phyloP scores from a whole-genome alignment of 192 early-diverging fungal genomes.

The Martensiomyces pterosporus region DNA sequence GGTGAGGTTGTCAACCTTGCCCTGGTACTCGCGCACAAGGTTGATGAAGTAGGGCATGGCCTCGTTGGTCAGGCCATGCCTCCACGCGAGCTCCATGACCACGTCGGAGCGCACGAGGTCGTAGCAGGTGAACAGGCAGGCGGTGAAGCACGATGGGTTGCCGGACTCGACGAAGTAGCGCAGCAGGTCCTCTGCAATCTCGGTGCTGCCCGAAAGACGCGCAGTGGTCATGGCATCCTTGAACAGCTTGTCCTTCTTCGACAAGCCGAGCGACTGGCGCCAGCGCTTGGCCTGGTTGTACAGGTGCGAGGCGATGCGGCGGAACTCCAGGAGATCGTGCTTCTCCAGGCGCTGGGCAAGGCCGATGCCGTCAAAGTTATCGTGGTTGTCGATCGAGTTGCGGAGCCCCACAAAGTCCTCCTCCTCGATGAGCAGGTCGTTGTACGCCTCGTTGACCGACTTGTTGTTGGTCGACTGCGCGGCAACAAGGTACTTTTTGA shows the following conservation, averaged over 20 bases:
- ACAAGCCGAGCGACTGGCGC: slow-evolving; percentile 89
- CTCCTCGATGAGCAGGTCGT: slow-evolving; percentile 97
- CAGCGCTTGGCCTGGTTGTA: slow-evolving; percentile 97
- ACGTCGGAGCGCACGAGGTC: slow-evolving; percentile 91
- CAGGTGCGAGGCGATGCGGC: slow-evolving; percentile 92
- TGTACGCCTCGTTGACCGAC: slow-evolving; percentile 92
- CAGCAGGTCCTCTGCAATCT: slow-evolving; percentile 91
- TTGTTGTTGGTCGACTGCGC: slow-evolving; percentile 94
- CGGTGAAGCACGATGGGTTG: slow-evolving; percentile 92
- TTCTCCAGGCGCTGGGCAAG: slow-evolving; percentile 91
- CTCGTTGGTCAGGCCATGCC: slow-evolving; percentile 83
- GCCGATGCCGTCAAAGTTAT: slow-evolving; percentile 91
- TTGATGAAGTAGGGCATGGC: slow-evolving; percentile 99
- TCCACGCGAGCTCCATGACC: slow-evolving; percentile 91
- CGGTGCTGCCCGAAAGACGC: slow-evolving; percentile 78
- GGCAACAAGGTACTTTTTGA: slow-evolving; percentile 93
- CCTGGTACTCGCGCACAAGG: slow-evolving; percentile 77
- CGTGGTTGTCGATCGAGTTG: slow-evolving; percentile 90
- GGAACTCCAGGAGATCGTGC: slow-evolving; percentile 95
- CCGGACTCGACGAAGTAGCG: slow-evolving; percentile 92
- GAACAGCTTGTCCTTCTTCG: slow-evolving; percentile 95
- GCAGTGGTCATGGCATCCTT: slow-evolving; percentile 99
- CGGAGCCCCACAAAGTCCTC: slow-evolving; percentile 92
- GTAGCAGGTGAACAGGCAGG: slow-evolving; percentile 90
- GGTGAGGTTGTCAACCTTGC: slow-evolving; percentile 68